Base-by-base conservation (phyloP, 2,329 filamentous ascomycete species). In the Penicillium capsulatum region DNA sequence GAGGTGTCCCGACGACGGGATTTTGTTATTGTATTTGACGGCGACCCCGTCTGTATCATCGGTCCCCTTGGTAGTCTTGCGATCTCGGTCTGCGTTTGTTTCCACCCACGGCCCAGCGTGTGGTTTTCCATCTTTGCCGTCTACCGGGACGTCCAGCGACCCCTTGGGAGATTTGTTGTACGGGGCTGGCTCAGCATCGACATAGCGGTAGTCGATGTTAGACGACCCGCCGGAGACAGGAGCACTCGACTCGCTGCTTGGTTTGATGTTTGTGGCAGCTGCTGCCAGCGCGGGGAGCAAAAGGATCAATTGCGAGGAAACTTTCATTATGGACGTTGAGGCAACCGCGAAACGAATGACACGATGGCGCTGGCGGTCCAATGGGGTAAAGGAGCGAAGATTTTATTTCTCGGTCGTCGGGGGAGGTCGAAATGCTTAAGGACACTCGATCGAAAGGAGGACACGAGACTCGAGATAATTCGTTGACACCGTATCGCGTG, bases 71-170 rank as follows among this genome's bases (percentile, higher is more conserved):
- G 55, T 41, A 48, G 61, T 54, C 46, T 72, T 72, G 43, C 68
- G 64, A 45, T 72, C 69, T 37, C 71, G 61, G 19, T 72, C 70
- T 16, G 69, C 69, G 29, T 52, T 65, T 4, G 70, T 72, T 48
- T 74, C 71, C 31, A 74, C 69, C 58, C 78, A 82, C 2, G 92
- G 92, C 2, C 92, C 92, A 14, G 83, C 80, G 61, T 96, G 91
- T 32, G 92, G 92, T 69, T 90, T 92, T 33, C 92, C 92, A 68
- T 97, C 92, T 55, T 85, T 84, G 31, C 90, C 90, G 62, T 97
- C 92, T 14, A 96, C 83, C 0, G 91, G 91, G 40, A 86, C 87
- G 70, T 92, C 83, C 63, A 89, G 89, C 36, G 80, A 82, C 37
- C 79, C 80, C 50, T 71, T 68, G 2, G 56, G 59, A 42, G 50